Base-by-base conservation (phyloP, 805 yeast genomes). In the Yamadazyma philogaea region DNA sequence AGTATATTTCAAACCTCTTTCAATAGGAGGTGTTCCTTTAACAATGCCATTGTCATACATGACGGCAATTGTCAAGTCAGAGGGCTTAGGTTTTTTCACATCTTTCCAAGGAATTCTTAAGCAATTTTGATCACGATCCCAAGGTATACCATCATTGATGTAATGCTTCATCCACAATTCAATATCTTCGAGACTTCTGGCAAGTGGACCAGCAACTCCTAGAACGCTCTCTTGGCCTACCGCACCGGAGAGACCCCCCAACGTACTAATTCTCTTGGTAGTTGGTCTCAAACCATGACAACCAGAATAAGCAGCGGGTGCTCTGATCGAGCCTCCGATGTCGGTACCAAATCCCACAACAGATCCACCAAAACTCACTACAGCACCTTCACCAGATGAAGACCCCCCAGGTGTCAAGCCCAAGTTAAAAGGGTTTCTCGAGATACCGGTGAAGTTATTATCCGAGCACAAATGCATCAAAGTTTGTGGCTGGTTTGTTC, bases 121-220 rank as follows among this genome's bases (percentile, higher is more conserved):
- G 46, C 71, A 56, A 55, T 69, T 64, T 26, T 68, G 73, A 52
- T 78, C 82, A 11, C 49, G 52, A 20, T 65, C 63, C 85, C 87
- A 81, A 10, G 88, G 88, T 49, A 77, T 67, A 46, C 87, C 88
- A 24, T 67, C 66, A 54, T 80, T 81, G 51, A 79, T 67, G 57
- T 78, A 81, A 14, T 66, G 47, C 44, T 77, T 71, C 89, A 84
- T 83, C 67, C 81, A 80, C 44, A 78, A 61, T 16, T 83, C 88
- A 49, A 84, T 62, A 61, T 84, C 91, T 4, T 81, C 84, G 36
- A 81, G 65, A 3, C 78, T 63, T 52, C 82, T 73, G 3, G 86
- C 72, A 64, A 84, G 59, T 32, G 91, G 91, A 18, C 90, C 91
- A 36, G 72, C 72, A 19, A 81, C 84, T 12, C 83, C 79, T 27